A percentile compares a stretch with the other conserved stretches of the same genome.
These are phyloP conservation scores for Ochromonas danica DNA, from an alignment of 108 stramenopile species.

Conservation along the genomic window DNA sequence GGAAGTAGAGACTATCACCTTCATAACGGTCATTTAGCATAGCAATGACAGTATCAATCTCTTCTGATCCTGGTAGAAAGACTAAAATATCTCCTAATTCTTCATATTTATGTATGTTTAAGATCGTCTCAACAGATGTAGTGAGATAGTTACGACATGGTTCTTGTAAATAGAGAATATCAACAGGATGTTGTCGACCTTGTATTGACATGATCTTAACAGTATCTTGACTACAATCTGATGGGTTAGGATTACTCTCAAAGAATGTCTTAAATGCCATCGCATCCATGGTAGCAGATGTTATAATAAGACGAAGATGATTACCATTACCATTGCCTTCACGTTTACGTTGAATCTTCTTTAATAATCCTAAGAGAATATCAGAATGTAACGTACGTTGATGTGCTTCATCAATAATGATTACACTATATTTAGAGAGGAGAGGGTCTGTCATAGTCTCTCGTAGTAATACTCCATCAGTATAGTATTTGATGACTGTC, in stretches of 20 bases:
- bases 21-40: constrained; percentile 44
- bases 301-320: constrained; percentile 55
- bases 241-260: constrained; percentile 37
- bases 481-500: constrained; percentile 34
- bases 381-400: constrained; percentile 85
- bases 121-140: constrained; percentile 71
- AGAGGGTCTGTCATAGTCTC: constrained; percentile 84
- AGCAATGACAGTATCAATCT: constrained; percentile 76
- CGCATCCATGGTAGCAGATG: constrained; percentile 54
- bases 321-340: too few species aligned
- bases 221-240: background rate
- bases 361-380: constrained; percentile 80
- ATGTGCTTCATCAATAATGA: constrained; percentile 94
- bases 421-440: constrained; percentile 78
- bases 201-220: constrained; percentile 52
- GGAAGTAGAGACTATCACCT: constrained; percentile 51
- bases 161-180: constrained; percentile 70
- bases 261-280: constrained; percentile 55
- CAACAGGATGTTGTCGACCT: constrained; percentile 77
- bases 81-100: constrained; percentile 74
- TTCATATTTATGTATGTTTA: constrained; percentile 62
- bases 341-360: constrained; percentile 57
- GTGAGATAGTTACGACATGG: constrained; percentile 63
- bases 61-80: constrained; percentile 87
- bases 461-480: constrained; percentile 73